Base-by-base conservation (phyloP, 2,329 filamentous ascomycete species). In the Aspergillus sp. region DNA sequence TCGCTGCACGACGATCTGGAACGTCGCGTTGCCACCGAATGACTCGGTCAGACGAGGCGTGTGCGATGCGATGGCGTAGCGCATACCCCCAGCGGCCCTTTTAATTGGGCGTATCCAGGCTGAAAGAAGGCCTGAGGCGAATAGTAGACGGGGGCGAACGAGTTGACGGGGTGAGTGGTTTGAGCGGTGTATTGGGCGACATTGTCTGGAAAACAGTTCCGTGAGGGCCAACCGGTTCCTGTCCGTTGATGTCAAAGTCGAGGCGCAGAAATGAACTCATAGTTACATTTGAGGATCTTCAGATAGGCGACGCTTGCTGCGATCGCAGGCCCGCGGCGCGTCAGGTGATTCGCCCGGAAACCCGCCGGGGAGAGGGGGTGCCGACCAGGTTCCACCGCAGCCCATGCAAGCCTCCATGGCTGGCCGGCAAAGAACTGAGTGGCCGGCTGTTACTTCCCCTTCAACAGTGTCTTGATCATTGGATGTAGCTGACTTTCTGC, bases 261-360 rank as follows among this genome's bases (percentile, higher is more conserved):
- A 30, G 8, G 47, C 25, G 47, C 25, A 10, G 13, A n/a, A 11
- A 30, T 50, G 47, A 50, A 30, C 25, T 50, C 47, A 50, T 50
- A 17, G 13, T 50, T 27, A 50, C 47, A 50, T 50, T 15, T 2
- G 10, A 23, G 4, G 41, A 23, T 30, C 15, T n/a, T 50, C 17
- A n/a, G 25, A 17, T 49, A 30, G 23, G 13, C 23, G 5, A 10
- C 15, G 15, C 15, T 49, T 15, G 15, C 15, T 49, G 47, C 47
- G 47, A 49, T 49, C 47, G 47, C 25, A 49, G 41, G 15, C 47
- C 23, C 15, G 25, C 25, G 23, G 47, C 25, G 47, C 25, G 47
- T 30, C 47, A 50, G 47, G 47, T 50, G 47, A 50, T 50, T 50
- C 44, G 47, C 47, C 30, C 47, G 47, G 25, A 30, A 49, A 19